These are phyloP conservation scores for Acmispon strigosus DNA, from an alignment of 306 rosid species.

Conservation along the genomic window DNA sequence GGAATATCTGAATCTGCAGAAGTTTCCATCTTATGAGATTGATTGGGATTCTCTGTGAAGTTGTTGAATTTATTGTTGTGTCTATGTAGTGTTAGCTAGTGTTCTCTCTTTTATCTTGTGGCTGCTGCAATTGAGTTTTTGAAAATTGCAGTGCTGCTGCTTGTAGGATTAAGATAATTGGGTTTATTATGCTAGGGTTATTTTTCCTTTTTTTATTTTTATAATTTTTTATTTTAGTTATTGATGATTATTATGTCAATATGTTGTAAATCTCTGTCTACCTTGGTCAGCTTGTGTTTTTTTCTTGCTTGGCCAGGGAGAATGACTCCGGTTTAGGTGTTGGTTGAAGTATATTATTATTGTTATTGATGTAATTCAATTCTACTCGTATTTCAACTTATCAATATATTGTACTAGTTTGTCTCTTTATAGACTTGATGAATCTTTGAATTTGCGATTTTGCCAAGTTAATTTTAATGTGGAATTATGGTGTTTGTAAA, in stretches of 20 bases:
- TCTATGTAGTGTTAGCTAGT: slow-evolving; percentile 6
- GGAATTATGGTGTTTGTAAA: too few relatives aligned
- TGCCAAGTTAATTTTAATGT: too few relatives aligned
- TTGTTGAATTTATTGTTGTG: neutral
- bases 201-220: neutral
- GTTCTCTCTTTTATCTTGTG: neutral
- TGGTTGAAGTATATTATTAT: neutral
- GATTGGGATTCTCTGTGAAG: slow-evolving; percentile 77
- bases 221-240: neutral
- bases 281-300: slow-evolving; percentile 57
- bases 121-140: slow-evolving; percentile 76
- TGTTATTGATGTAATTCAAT: slow-evolving; percentile 20
- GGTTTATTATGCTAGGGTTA: neutral
- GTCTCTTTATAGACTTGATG: too few relatives aligned
- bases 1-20: slow-evolving; percentile 43
- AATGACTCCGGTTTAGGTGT: slow-evolving; percentile 13
- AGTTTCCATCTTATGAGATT: slow-evolving; percentile 88
- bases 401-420: neutral
- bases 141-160: slow-evolving; percentile 58
- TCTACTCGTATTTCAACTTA: neutral
- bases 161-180: slow-evolving; percentile 11
- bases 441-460: too few relatives aligned
- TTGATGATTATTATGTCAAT: slow-evolving; percentile 27
- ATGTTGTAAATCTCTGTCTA: slow-evolving; percentile 38
- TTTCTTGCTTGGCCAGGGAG: slow-evolving; percentile 45